Evolutionary conservation across 2,329 filamentous ascomycete species (phyloP).

Genomic region (Cordyceps tenuipes): DNA sequence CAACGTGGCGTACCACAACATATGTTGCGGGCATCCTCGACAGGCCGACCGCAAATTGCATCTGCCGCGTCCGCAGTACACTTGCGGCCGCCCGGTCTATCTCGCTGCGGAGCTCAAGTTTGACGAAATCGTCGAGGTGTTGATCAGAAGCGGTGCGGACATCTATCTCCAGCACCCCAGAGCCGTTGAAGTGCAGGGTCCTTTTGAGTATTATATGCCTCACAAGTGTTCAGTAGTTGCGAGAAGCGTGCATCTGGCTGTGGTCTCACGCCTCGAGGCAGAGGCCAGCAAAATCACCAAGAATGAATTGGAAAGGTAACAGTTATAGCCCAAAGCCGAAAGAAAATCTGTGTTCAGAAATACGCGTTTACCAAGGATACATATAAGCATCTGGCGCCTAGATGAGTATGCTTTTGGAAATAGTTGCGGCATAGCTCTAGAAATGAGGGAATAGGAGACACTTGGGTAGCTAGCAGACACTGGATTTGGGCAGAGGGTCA

Average conservation of each 20-base stretch:
- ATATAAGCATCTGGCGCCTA: not conserved
- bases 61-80: not conserved
- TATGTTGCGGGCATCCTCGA: not conserved
- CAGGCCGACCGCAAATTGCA: not conserved
- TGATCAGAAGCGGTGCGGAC: not conserved
- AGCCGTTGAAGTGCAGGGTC: not conserved
- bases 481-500: not conserved
- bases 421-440: not conserved
- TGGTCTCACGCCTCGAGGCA: not conserved
- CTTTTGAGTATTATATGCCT: not conserved
- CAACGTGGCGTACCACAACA: conserved; percentile 2
- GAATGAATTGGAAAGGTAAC: not conserved
- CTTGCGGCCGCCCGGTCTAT: not conserved
- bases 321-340: not conserved
- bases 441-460: not conserved
- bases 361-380: not conserved
- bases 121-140: not conserved
- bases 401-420: not conserved
- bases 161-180: not conserved
- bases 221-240: not conserved
- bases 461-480: not conserved
- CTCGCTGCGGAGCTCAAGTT: conserved; percentile 2
- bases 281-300: not conserved
- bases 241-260: conserved; percentile 1
- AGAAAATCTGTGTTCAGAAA: not conserved